Evolutionary conservation across 2,329 filamentous ascomycete species (phyloP), one percentile per base, ranked within the genome.

Genomic region (Stagonosporopsis vannaccii): DNA sequence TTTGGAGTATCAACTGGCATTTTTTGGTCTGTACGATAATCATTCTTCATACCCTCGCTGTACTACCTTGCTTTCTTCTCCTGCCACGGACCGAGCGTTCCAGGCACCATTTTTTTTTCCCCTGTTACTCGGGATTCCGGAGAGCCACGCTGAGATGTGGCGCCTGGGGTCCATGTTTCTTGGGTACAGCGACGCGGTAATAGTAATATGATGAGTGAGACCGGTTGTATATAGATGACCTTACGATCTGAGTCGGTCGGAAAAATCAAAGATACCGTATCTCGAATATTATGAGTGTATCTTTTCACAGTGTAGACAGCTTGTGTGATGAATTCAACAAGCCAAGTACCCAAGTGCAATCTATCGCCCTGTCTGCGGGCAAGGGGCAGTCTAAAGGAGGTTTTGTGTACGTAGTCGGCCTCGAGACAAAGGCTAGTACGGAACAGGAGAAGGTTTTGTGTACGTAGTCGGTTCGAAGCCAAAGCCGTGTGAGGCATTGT

Each of bases 11-110:
- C 39, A 33, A 36, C 46, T 15, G 48, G 50, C 39, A 59, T 47
- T 36, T 52, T 20, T 23, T 37, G 35, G 17, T 37, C 35, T 59
- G 61, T 61, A 61, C 51, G 44, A 56, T 60, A 60, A 48, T 51
- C 41, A 43, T 15, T 55, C 53, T 63, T 63, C 61, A 63, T 61
- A 64, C 61, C 59, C 61, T 64, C 61, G 61, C 61, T 64, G 61
- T 62, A 60, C 51, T 50, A 58, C 51, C 22, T 40, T 35, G 48
- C 12, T 26, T 56, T 56, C 46, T 60, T 58, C 39, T 46, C 22
- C 19, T 6, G 13, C 30, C 19, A n/a, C 1, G 20, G 11, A 48
- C 15, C 23, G 13, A 28, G 17, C 13, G 44, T 48, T 30, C 33
- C 8, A 8, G 45, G 44, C 26, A 22, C 6, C 17, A 28, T 22